Percentiles rank a stretch among this genome's conserved stretches.
phyloP scores from a whole-genome alignment of 768 basidiomycete species.

The Phylloporus scabripes region DNA sequence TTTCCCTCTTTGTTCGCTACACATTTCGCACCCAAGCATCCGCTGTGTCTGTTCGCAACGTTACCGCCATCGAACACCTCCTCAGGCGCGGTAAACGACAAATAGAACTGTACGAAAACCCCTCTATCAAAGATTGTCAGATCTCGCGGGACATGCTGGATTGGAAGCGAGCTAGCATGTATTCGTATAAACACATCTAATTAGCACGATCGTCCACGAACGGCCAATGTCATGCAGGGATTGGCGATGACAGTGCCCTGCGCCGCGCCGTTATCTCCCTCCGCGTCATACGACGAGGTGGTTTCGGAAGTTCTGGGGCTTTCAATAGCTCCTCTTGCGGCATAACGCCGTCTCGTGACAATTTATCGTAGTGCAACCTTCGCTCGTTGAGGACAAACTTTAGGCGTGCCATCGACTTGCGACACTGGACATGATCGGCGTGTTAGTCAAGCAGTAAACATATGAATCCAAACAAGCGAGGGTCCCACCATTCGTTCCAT shows the following conservation, averaged over 20 bases:
- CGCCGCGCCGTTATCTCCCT: conserved; percentile 18
- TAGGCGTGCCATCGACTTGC: conserved; percentile 95
- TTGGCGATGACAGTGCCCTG: conserved; percentile 2
- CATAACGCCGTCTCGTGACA: conserved; percentile 17
- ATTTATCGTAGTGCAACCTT: conserved; percentile 65
- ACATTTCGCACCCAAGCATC: conserved; percentile 62
- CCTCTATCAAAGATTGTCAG: conserved; percentile 67
- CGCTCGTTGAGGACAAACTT: conserved; percentile 91
- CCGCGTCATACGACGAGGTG: conserved; percentile 17
- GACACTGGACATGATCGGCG: conserved; percentile 48
- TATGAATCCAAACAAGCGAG: not conserved
- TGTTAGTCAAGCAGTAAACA: conserved; percentile 4
- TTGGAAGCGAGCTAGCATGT: conserved; percentile 45
- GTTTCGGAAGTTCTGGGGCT: conserved; percentile 10
- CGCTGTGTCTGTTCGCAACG: conserved; percentile 56
- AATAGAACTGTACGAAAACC: conserved; percentile 63
- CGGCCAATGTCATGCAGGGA: conserved; percentile 1
- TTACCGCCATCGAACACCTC: conserved; percentile 69
- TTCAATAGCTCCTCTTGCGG: conserved; percentile 15
- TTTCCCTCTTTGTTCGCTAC: conserved; percentile 62
- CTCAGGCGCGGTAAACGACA: conserved; percentile 64
- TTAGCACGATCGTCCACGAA: conserved; percentile 5
- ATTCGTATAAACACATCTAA: conserved; percentile 4
- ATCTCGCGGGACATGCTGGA: conserved; percentile 64
- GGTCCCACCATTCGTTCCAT: conserved; percentile 46